Conservation (phyloP, 2,329 filamentous ascomycete species). For the Penicillium concentricum region DNA sequence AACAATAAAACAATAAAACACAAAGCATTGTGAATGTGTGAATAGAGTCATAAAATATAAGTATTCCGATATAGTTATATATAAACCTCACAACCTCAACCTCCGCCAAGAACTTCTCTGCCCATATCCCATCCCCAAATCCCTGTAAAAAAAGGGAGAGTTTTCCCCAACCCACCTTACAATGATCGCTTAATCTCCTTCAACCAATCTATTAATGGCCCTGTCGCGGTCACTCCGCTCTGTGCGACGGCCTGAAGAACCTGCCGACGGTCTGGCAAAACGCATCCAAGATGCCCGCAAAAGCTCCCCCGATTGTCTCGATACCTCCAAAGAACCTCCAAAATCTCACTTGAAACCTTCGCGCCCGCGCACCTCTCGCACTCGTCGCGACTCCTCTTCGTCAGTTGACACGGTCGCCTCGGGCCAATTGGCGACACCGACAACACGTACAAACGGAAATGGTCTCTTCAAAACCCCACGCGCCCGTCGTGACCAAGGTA, state of each 20-base stretch:
- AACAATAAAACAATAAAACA: neutral
- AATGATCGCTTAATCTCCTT: conserved; percentile 17
- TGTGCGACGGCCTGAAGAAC: conserved; percentile 30
- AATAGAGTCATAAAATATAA: neutral
- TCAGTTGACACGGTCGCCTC: conserved; percentile 19
- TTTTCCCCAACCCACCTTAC: conserved; percentile 11
- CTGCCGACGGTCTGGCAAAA: conserved; percentile 19
- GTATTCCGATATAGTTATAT: neutral
- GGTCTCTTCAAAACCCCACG: conserved; percentile 9
- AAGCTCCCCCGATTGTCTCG: conserved; percentile 36
- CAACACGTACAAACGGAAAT: conserved; percentile 15
- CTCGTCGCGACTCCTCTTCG: conserved; percentile 16
- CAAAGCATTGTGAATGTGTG: neutral
- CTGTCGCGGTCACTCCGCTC: conserved; percentile 36
- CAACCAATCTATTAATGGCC: conserved; percentile 27
- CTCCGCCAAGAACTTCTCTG: conserved; percentile 13
- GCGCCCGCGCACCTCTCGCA: conserved; percentile 17
- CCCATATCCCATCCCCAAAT: neutral
- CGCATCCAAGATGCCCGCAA: conserved; percentile 24
- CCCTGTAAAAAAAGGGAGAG: conserved; percentile 1
- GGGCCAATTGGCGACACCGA: conserved; percentile 13
- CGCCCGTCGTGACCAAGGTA: conserved; percentile 10
- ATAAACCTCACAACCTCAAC: neutral
- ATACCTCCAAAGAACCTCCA: conserved; percentile 19
- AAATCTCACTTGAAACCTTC: conserved; percentile 12